phyloP scores from a whole-genome alignment of 306 rosid species.

The Fragaria vesca region DNA sequence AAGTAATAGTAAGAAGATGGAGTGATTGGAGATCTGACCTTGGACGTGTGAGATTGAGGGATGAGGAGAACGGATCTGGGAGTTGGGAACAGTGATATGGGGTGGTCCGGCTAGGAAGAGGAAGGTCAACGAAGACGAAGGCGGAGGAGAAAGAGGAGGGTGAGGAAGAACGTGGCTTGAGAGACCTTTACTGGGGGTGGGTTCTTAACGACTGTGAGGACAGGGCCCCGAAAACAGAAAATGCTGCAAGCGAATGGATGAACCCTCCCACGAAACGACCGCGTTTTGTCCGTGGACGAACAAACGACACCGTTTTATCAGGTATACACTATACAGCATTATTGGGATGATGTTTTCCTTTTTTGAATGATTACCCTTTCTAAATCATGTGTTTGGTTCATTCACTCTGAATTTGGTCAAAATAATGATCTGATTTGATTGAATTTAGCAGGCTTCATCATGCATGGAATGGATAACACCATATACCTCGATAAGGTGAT shows the following conservation, averaged over 20 bases:
- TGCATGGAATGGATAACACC: too few relatives aligned
- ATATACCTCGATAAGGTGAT: too few relatives aligned
- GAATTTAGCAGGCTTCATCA: too few relatives aligned
- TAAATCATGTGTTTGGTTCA: background rate
- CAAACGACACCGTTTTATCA: background rate
- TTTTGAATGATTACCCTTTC: background rate
- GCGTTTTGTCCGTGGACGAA: background rate
- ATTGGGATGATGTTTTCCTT: background rate
- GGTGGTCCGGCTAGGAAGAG: constrained; percentile 11
- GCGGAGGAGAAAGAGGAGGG: background rate
- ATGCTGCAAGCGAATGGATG: constrained; percentile 11
- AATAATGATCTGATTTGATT: too few relatives aligned
- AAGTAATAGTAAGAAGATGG: constrained; percentile 20
- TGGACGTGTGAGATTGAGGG: constrained; percentile 18
- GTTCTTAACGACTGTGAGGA: constrained; percentile 25
- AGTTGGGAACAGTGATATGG: background rate
- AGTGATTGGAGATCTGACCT: constrained; percentile 58
- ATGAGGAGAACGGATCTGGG: constrained; percentile 37
- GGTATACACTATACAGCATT: background rate
- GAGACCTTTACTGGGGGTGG: constrained; percentile 16
- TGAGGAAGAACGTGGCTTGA: constrained; percentile 7
- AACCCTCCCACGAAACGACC: background rate
- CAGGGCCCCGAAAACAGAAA: background rate
- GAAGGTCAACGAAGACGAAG: constrained; percentile 53
- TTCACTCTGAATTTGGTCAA: too few relatives aligned